Base-by-base conservation (phyloP, 2,329 filamentous ascomycete genomes). In the Neurospora crassa region DNA sequence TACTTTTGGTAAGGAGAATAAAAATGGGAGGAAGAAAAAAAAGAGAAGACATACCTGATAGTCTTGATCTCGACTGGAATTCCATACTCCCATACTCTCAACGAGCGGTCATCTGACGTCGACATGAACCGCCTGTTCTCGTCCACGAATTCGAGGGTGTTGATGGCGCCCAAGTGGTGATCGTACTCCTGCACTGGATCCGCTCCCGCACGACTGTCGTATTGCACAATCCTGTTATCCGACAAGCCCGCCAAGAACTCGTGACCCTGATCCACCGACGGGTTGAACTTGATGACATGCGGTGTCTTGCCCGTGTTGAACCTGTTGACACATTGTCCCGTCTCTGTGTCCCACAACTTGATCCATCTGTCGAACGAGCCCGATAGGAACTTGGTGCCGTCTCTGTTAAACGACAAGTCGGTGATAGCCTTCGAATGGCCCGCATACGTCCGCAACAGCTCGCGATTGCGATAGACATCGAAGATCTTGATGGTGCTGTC, bases 201-300 rank as follows among this genome's bases (percentile, higher is more conserved):
- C 75, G 89, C 89, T 73, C 85, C 82, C 7, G 90, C 90, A 40
- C 96, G 89, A 2, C 90, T 94, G 81, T 99, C 96, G 81, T 96
- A 99, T 79, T 99, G 96, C 59, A 99, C 87, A 76, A 99, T 99
- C 85, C 97, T 97, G 85, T 99, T 99, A 82, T 99, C 95, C 45
- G 93, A 96, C 93, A 98, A 96, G 77, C 96, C 96, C 1, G 94
- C 94, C 71, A 99, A 83, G 81, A 99, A 99, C 80, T 98, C 95
- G 79, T 96, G 91, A 10, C 90, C 88, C 75, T 91, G 89, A 70
- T 92, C 90, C 0, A 87, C 84, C 68, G 90, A 88, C 0, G 95
- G 94, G 81, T 98, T 97, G 86, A 98, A 98, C 76, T 92, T 91
- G 76, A 99, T 86, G 69, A 97, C 94, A 79, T 99, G 96, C 5